Evolutionary conservation across 2,329 filamentous ascomycete species (phyloP), one percentile per base, ranked within the genome.

Genomic region (Fusarium concolor): DNA sequence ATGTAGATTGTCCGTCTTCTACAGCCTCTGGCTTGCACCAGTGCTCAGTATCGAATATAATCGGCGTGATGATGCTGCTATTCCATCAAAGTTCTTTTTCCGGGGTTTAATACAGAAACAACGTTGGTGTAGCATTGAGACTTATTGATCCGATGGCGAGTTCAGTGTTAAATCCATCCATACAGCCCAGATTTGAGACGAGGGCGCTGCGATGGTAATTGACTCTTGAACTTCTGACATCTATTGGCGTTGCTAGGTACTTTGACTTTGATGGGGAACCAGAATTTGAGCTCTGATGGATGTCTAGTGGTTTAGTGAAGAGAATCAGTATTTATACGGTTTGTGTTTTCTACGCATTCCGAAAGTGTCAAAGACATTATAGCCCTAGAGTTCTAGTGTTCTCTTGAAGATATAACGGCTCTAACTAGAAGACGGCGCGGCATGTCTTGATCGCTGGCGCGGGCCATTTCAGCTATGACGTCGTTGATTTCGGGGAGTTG

Each of bases 211-310:
- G 1, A 66, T 66, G 1, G 15, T 20, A 4, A 66, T 33, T 6
- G 56, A 62, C 14, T 60, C 46, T n/a, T 66, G 44, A 5, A 66
- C 53, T 22, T 56, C 11, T 1, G 29, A 28, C 56, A 62, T 62
- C 24, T 17, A n/a, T 46, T 14, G 29, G 11, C 8, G 26, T 26
- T 9, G 26, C 26, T 26, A 7, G 22, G 6, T n/a, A n/a, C n/a
- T n/a, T 24, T 24, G 6, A 24, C 22, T 24, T 24, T 6, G 22
- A 6, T 24, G 22, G 22, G 22, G 22, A 24, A 24, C 4, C 4
- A 24, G 22, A 24, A 4, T 24, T 24, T 24, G 22, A 24, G 22
- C 22, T 24, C 4, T 24, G 22, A 24, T 24, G 22, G 22, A 6
- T 24, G 22, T 6, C 6, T 4, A 24, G 22, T n/a, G n/a, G 22